phyloP scores from a whole-genome alignment of 2,329 filamentous ascomycete species.

The Escovopsis weberi region DNA sequence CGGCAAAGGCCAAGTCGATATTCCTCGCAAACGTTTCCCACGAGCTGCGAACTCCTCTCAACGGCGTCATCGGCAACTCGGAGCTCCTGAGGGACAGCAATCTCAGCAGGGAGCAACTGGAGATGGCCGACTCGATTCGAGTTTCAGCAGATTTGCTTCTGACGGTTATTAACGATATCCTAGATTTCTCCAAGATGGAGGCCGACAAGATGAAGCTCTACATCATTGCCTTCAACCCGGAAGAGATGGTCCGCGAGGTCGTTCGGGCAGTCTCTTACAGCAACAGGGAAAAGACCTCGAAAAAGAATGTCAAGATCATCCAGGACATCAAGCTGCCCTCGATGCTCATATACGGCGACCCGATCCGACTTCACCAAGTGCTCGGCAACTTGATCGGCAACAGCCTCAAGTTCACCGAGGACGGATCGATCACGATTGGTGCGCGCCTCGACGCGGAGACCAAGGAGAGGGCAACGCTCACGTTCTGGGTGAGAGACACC shows the following conservation, averaged over 20 bases:
- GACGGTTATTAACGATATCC: constrained; percentile 89
- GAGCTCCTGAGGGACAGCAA: constrained; percentile 67
- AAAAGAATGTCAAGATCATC: constrained; percentile 47
- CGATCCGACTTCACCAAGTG: constrained; percentile 52
- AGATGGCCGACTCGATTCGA: constrained; percentile 78
- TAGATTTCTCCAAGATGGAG: constrained; percentile 91
- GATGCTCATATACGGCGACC: constrained; percentile 55
- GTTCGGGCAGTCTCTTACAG: constrained; percentile 52
- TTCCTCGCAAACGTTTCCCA: constrained; percentile 72
- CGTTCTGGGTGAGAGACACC: constrained; percentile 77
- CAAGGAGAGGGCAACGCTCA: constrained; percentile 55
- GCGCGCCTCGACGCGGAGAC: constrained; percentile 60
- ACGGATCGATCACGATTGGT: constrained; percentile 72
- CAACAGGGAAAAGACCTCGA: constrained; percentile 47
- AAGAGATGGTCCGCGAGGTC: constrained; percentile 52
- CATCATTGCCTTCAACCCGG: constrained; percentile 51
- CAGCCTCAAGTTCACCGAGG: constrained; percentile 85
- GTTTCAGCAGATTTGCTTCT: constrained; percentile 75
- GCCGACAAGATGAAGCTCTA: constrained; percentile 76
- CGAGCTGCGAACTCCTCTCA: constrained; percentile 68
- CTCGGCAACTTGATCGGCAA: constrained; percentile 80
- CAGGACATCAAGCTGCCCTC: constrained; percentile 62
- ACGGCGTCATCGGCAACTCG: constrained; percentile 79
- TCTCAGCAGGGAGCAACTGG: constrained; percentile 61
- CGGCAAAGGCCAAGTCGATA: constrained; percentile 69